Base-by-base conservation (phyloP, 257 asterid species). In the Dorcoceras hygrometricum region DNA sequence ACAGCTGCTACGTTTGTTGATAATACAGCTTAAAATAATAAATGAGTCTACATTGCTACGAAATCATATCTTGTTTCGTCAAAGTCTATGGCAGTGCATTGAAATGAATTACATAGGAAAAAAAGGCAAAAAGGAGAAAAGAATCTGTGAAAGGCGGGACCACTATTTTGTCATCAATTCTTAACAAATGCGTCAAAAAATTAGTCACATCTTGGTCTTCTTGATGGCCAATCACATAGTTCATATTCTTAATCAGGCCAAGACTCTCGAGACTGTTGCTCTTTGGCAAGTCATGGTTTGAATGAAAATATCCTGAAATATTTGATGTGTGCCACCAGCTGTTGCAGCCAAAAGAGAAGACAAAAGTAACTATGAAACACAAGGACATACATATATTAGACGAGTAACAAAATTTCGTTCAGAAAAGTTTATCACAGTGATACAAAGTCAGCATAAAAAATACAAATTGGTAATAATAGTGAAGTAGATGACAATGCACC, bases 401-500 rank as follows among this genome's bases (percentile, higher is more conserved):
- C 18, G n/a, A 6, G 29, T 46, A 16, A 59, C 25, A 63, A 68
- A 63, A 22, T 58, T 55, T 23, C 60, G 34, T 23, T 25, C 22
- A 25, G 23, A 20, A 5, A 8, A 31, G 63, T 26, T 39, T 39
- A 27, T 65, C 26, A 34, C 43, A 5, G 29, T 63, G 54, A 31
- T 56, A 62, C 55, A 60, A 29, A 71, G 54, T 43, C 63, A 74
- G 68, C 61, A 62, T 14, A 34, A n/a, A 50, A 34, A 39, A 14
- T 5, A 46, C 20, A 59, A 23, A 25, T 69, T 26, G 12, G 65
- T n/a, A 18, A 54, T 2, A 28, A 27, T 27, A 10, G 59, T 24
- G 32, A 6, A 60, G 19, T 20, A 31, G 16, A 23, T 8, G 66
- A 56, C 14, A 34, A 24, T 27, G 20, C 31, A 65, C 8, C 65